These are phyloP conservation scores for Paraglomus brasilianum DNA, from an alignment of 192 early-diverging fungal species.

Conservation along the genomic window DNA sequence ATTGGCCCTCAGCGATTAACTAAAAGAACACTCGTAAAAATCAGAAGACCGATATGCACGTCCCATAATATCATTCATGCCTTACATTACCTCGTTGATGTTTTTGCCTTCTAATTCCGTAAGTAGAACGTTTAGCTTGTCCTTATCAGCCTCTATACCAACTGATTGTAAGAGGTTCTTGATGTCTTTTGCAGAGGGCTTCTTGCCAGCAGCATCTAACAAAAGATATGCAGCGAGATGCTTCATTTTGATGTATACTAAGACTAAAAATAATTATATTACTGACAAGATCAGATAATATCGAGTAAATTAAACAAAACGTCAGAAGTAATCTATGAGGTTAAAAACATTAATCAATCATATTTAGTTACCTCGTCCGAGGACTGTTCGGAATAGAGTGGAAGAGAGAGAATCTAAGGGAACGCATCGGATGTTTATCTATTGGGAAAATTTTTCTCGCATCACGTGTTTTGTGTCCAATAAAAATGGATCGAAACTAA, in stretches of 20 bases:
- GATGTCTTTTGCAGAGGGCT: slow-evolving; percentile 77
- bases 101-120: slow-evolving; percentile 85
- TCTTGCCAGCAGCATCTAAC: slow-evolving; percentile 84
- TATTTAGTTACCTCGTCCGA: not conserved
- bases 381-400: too few species aligned
- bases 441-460: too few species aligned
- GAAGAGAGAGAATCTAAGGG: too few species aligned
- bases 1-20: slow-evolving; percentile 88
- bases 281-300: not conserved
- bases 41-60: slow-evolving; percentile 6
- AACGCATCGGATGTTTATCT: too few species aligned
- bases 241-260: slow-evolving; percentile 70
- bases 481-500: too few species aligned
- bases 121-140: slow-evolving; percentile 76
- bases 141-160: slow-evolving; percentile 88
- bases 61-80: not conserved
- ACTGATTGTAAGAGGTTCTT: slow-evolving; percentile 82
- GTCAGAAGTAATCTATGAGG: not conserved
- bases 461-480: too few species aligned
- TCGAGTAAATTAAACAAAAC: not conserved
- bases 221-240: slow-evolving; percentile 98
- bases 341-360: not conserved
- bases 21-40: slow-evolving; percentile 29
- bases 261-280: not conserved
- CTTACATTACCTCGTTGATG: slow-evolving; percentile 66